Conservation (phyloP, 179 eudicot genomes). For the Patellifolia procumbens region DNA sequence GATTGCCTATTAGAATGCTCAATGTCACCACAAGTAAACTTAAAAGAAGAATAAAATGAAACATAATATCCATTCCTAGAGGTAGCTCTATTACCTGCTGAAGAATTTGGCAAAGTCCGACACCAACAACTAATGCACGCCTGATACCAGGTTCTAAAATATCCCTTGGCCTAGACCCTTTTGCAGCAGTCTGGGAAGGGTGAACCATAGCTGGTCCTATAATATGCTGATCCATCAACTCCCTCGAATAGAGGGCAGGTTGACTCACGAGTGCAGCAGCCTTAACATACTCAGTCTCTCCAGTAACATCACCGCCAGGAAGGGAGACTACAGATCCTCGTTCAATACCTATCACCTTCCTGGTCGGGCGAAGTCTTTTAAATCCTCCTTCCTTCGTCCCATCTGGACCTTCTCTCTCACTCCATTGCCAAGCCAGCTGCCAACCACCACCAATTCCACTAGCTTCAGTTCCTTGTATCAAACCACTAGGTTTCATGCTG, state of each 20-base stretch:
- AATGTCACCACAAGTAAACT: slow-evolving; percentile 5
- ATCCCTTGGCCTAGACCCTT: slow-evolving; percentile 61
- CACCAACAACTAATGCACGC: slow-evolving; percentile 73
- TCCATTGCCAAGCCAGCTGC: slow-evolving; percentile 85
- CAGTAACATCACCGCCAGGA: slow-evolving; percentile 54
- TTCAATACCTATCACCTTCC: slow-evolving; percentile 45
- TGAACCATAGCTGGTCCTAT: slow-evolving; percentile 73
- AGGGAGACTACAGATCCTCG: slow-evolving; percentile 58
- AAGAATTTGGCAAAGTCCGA: slow-evolving; percentile 69
- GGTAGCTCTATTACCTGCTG: slow-evolving; percentile 64
- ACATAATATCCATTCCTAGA: background rate
- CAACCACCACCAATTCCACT: slow-evolving; percentile 88
- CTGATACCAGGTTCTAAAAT: slow-evolving; percentile 80
- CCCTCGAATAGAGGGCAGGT: slow-evolving; percentile 66
- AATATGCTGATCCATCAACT: slow-evolving; percentile 49
- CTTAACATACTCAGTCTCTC: slow-evolving; percentile 46
- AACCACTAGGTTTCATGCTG: slow-evolving; percentile 51
- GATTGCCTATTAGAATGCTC: background rate
- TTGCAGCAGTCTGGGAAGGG: slow-evolving; percentile 56
- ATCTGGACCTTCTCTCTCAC: slow-evolving; percentile 55
- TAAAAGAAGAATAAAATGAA: background rate
- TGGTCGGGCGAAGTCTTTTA: slow-evolving; percentile 63
- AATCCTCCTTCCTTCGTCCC: slow-evolving; percentile 67
- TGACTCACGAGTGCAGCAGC: slow-evolving; percentile 81
- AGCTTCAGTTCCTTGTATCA: slow-evolving; percentile 39